These are phyloP conservation scores for Gaertneriomyces semiglobifer DNA, from an alignment of 192 early-diverging fungal species.

Conservation along the genomic window DNA sequence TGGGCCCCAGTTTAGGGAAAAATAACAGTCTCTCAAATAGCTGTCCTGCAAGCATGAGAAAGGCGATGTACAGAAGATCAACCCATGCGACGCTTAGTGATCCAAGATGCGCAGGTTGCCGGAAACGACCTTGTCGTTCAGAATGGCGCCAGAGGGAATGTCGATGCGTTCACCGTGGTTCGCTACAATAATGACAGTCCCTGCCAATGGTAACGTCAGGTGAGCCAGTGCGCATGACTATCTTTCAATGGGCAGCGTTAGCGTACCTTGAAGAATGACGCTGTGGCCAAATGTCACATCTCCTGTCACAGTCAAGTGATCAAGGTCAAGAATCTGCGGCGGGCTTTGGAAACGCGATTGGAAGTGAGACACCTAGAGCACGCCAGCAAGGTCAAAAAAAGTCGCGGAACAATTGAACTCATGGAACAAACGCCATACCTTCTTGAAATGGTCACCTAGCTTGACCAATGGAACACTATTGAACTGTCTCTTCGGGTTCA, in stretches of 20 bases:
- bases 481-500: conserved; percentile 94
- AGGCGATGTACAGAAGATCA: no score
- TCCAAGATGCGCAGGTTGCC: conserved; percentile 83
- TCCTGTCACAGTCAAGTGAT: conserved; percentile 97
- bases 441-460: conserved; percentile 97
- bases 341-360: conserved; percentile 84
- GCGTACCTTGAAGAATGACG: conserved; percentile 63
- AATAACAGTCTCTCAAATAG: no score
- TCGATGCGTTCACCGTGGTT: conserved; percentile 97
- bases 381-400: neutral
- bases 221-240: neutral
- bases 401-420: neutral
- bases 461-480: conserved; percentile 91
- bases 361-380: conserved; percentile 70
- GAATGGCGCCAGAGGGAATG: conserved; percentile 87
- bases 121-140: conserved; percentile 98
- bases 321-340: conserved; percentile 94
- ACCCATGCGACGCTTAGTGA: conserved; percentile 31
- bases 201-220: conserved; percentile 4
- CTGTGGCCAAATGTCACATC: conserved; percentile 96
- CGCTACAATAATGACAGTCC: conserved; percentile 98
- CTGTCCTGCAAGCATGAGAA: no score
- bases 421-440: conserved; percentile 50
- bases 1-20: no score
- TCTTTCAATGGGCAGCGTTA: neutral